Conservation (phyloP, 2,329 filamentous ascomycete genomes). For the Corynespora cassiicola region DNA sequence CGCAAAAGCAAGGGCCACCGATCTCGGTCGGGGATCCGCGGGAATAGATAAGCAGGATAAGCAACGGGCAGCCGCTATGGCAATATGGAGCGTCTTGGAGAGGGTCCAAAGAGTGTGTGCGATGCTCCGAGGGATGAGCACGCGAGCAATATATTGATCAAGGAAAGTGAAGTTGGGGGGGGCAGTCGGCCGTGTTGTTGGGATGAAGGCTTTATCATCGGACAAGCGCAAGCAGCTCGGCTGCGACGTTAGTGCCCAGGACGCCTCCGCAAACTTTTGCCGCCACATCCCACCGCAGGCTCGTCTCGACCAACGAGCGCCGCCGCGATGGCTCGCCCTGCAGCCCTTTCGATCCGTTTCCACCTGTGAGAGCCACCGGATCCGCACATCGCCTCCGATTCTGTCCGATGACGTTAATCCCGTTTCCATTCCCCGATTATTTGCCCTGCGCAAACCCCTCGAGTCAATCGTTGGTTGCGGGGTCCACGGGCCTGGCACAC, state of each 20-base stretch:
- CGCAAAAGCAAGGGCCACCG: conserved; percentile 23
- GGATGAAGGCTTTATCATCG: conserved; percentile 2
- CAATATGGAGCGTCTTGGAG: conserved; percentile 6
- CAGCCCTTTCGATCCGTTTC: too few species aligned
- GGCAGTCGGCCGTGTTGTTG: conserved; percentile 1
- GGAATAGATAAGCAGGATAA: conserved; percentile 18
- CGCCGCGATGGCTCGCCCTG: too few species aligned
- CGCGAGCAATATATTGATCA: conserved; percentile 13
- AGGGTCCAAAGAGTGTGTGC: conserved; percentile 7
- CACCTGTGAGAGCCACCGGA: too few species aligned
- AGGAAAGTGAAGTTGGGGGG: conserved; percentile 3
- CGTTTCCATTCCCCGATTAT: too few species aligned
- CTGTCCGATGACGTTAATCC: too few species aligned
- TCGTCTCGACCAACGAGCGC: too few species aligned
- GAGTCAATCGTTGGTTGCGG: too few species aligned
- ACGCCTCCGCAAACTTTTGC: conserved; percentile 4
- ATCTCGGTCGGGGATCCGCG: conserved; percentile 21
- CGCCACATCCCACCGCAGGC: conserved; percentile 10
- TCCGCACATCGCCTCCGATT: too few species aligned
- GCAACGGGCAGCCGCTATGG: conserved; percentile 21
- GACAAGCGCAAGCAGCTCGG: too few species aligned
- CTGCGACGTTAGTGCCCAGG: conserved; percentile 1
- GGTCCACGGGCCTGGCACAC: too few species aligned
- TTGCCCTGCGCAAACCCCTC: too few species aligned
- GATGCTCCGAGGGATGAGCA: conserved; percentile 2